phyloP scores from a whole-genome alignment of 371 early-diverging fungal genomes.

The Circinella umbellata region DNA sequence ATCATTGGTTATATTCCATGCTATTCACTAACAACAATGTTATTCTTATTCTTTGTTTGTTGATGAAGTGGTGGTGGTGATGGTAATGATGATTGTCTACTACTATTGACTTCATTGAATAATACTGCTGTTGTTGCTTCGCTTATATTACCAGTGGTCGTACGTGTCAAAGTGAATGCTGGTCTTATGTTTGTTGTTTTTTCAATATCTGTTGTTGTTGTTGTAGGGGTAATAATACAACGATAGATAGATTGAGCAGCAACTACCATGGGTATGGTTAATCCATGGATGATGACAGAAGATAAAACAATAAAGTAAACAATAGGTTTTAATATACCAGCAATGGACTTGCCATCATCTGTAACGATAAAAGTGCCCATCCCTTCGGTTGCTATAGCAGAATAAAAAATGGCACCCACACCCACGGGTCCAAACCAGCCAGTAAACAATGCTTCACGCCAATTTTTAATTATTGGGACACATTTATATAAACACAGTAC shows the following conservation, averaged over 20 bases:
- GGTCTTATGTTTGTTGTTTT: background rate
- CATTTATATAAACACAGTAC: conserved; percentile 64
- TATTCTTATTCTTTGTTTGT: no score
- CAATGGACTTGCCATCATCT: conserved; percentile 14
- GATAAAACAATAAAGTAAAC: conserved; percentile 76
- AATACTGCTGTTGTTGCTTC: background rate
- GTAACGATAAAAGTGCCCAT: conserved; percentile 24
- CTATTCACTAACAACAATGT: no score
- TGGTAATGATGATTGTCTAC: no score
- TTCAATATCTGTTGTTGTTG: background rate
- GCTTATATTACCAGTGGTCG: background rate
- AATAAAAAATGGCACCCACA: conserved; percentile 82
- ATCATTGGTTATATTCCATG: no score
- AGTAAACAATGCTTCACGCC: conserved; percentile 85
- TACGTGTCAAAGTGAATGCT: background rate
- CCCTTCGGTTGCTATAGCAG: conserved; percentile 53
- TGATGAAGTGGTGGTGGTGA: no score
- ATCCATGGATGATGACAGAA: conserved; percentile 81
- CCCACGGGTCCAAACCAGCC: conserved; percentile 99
- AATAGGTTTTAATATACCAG: conserved; percentile 54
- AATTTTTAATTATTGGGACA: conserved; percentile 72
- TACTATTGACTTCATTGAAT: no score
- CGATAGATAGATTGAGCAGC: background rate
- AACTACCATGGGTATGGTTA: conserved; percentile 62
- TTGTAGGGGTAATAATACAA: background rate